A percentile compares a stretch with the other conserved stretches of the same genome.
These are phyloP conservation scores for Cornus florida DNA, from an alignment of 148 eudicot species.

Conservation along the genomic window DNA sequence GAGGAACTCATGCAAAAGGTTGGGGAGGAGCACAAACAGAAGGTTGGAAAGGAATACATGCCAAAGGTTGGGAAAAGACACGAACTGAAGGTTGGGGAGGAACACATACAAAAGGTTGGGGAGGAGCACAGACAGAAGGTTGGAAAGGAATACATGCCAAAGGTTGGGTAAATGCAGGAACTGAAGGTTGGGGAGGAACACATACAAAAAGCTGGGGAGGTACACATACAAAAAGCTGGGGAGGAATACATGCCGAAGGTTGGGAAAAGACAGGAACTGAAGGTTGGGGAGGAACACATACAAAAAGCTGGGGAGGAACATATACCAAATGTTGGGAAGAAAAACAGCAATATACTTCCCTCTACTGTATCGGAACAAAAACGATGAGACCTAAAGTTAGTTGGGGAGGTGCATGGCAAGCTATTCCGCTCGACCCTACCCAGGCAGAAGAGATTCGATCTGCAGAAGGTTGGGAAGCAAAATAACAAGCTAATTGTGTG, in stretches of 20 bases:
- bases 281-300: slow-evolving; percentile 2
- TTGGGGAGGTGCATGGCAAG: too few relatives aligned
- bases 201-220: neutral
- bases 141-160: neutral
- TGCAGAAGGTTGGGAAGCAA: neutral
- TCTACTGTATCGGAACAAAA: too few relatives aligned
- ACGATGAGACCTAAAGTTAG: too few relatives aligned
- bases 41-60: neutral
- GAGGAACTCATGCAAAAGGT: neutral
- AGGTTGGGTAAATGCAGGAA: neutral
- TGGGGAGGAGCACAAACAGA: neutral
- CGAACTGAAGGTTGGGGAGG: neutral
- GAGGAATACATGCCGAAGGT: neutral
- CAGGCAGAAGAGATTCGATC: neutral
- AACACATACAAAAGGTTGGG: neutral
- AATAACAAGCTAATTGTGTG: too few relatives aligned
- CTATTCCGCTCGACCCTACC: neutral
- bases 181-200: slow-evolving; percentile 1
- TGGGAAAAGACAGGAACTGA: neutral
- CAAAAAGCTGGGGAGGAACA: neutral
- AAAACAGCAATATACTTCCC: neutral
- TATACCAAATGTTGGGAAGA: neutral
- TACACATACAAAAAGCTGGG: neutral
- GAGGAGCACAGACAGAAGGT: neutral
- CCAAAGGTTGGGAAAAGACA: neutral